Evolutionary conservation across 306 rosid genomes (phyloP), one percentile per base, ranked within the genome.

Genomic region (Ziziphus jujuba): DNA sequence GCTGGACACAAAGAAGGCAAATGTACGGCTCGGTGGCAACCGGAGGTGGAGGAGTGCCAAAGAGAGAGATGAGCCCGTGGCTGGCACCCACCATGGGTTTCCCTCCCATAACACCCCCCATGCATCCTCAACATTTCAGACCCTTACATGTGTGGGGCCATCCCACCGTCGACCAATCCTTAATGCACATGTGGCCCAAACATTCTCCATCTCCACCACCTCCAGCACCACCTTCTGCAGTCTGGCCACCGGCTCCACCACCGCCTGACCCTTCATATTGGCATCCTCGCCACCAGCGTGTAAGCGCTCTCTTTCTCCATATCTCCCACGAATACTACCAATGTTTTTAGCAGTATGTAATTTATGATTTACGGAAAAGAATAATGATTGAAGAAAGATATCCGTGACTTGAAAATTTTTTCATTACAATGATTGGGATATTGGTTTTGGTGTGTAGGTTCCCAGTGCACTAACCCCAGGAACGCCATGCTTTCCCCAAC

Each of bases 81-180:
- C 20, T 65, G 16, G 84, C 76, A 71, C 83, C 76, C 48, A 83
- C 86, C 65, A 80, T 93, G 69, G 91, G 95, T 15, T 93, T 84
- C 59, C 95, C 93, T 65, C 85, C 88, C 19, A 70, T 78, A 53
- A 62, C 69, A 20, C 77, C 87, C n/a, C 65, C 72, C 55, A 47
- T 56, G 66, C 73, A 70, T 49, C 81, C 69, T 73, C 88, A 80
- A 74, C 88, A 87, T 70, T 87, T 82, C 62, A 84, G 96, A 76
- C 91, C 96, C n/a, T 63, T 93, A 15, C 97, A 93, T 69, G 98
- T 90, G 17, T 93, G 98, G 98, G 98, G 98, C 14, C 98, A 92
- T 73, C 98, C 98, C 8, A 52, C 84, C 2, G 61, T 78, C 67
- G 89, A 91, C 68, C 97, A 79, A 5, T 82, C 87, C 34, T 72